A percentile compares a stretch with the other conserved stretches of the same genome.
phyloP scores from a whole-genome alignment of 805 yeast species.

The Grigorovia transvaalensis region DNA sequence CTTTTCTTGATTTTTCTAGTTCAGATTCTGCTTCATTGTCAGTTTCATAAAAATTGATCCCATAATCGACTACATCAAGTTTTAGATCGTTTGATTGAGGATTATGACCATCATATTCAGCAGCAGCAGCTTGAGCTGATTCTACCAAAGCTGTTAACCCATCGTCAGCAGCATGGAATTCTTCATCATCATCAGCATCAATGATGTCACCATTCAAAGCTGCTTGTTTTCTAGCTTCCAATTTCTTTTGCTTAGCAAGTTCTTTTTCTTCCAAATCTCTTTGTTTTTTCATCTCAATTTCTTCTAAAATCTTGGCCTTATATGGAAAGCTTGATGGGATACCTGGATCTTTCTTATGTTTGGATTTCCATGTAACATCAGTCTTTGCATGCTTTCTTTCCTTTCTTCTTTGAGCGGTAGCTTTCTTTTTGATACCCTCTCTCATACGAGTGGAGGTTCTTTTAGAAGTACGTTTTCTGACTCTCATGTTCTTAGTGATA shows the following conservation, averaged over 20 bases:
- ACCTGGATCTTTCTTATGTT: constrained; percentile 78
- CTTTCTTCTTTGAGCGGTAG: constrained; percentile 83
- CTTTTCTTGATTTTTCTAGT: constrained; percentile 69
- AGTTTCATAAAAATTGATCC: constrained; percentile 35
- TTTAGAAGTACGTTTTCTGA: constrained; percentile 63
- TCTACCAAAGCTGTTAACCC: constrained; percentile 78
- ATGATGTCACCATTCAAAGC: constrained; percentile 30
- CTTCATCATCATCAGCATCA: constrained; percentile 31
- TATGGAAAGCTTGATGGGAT: constrained; percentile 93
- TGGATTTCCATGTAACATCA: constrained; percentile 90
- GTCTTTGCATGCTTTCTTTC: constrained; percentile 73
- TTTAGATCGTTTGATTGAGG: constrained; percentile 34
- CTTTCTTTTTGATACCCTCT: constrained; percentile 94
- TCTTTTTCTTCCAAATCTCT: constrained; percentile 45
- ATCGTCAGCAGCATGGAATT: constrained; percentile 33
- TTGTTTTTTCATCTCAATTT: constrained; percentile 55
- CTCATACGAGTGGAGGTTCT: constrained; percentile 87
- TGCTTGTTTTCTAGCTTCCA: constrained; percentile 31
- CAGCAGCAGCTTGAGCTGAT: constrained; percentile 85
- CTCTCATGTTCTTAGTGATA: constrained; percentile 30
- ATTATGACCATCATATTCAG: constrained; percentile 45
- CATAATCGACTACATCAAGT: constrained; percentile 42
- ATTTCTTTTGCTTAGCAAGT: constrained; percentile 39
- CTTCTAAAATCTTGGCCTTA: constrained; percentile 68
- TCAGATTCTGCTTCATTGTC: constrained; percentile 38